Evolutionary conservation across 129 eudicot species (phyloP).

Genomic region (Artemisia annua): DNA sequence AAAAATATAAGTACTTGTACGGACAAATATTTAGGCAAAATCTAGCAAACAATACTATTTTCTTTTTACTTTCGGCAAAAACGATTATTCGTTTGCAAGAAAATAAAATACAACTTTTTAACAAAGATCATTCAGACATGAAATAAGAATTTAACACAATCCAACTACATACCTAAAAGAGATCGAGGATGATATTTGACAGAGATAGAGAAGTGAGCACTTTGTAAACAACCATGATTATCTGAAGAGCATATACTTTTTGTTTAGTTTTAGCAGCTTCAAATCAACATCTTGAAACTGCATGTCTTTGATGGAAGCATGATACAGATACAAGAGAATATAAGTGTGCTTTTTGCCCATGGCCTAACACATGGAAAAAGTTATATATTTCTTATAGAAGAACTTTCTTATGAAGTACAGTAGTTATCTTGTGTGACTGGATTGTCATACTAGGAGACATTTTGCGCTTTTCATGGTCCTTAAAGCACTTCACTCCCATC

Average conservation of each 20-base stretch:
- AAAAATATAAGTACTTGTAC: no score
- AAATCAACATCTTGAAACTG: constrained; percentile 17
- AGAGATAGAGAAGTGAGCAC: constrained; percentile 26
- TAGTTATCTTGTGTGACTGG: constrained; percentile 19
- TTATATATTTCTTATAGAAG: constrained; percentile 5
- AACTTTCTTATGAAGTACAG: constrained; percentile 17
- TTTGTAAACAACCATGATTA: constrained; percentile 13
- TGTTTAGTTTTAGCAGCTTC: constrained; percentile 18
- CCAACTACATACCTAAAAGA: background rate
- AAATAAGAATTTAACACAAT: background rate
- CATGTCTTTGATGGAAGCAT: constrained; percentile 22
- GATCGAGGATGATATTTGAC: constrained; percentile 5
- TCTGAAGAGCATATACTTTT: background rate
- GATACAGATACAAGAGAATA: background rate
- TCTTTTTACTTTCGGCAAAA: no score
- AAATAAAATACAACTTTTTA: no score
- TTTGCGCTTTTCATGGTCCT: background rate
- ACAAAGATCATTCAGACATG: background rate
- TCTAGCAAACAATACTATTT: no score
- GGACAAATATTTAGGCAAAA: no score
- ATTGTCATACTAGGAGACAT: constrained; percentile 9
- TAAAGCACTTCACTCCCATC: no score
- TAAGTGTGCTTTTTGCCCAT: constrained; percentile 6
- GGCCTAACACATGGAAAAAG: background rate
- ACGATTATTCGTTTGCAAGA: no score